Base-by-base conservation (phyloP, 2,329 filamentous ascomycete species). In the Fusarium decemcellulare region DNA sequence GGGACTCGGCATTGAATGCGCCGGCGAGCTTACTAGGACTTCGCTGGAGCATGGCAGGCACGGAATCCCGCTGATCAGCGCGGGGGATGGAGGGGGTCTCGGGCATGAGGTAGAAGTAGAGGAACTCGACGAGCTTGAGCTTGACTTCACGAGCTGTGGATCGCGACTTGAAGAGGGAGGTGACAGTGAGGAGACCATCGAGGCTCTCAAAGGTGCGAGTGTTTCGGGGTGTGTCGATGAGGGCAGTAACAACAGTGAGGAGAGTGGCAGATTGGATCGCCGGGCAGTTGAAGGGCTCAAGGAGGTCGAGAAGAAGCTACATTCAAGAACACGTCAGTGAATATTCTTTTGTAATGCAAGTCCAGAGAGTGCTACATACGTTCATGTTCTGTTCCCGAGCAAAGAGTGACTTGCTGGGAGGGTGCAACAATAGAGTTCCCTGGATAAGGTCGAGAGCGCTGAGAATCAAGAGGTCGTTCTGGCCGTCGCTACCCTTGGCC, bases 21-120 rank as follows among this genome's bases (percentile, higher is more conserved):
- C 86, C 86, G 4, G 85, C 85, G 14, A 92, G 82, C 80, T 93
- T 93, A 79, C 88, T 92, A 1, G 91, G 90, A 76, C 89, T 92
- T 65, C 90, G 86, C 79, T 91, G 89, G 65, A 90, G 80, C 75
- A 90, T 84, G 27, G 81, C 83, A 8, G 86, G 83, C 9, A 86
- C 76, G 3, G 83, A 84, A 62, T 81, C 80, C 52, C 80, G 81
- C 53, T 79, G 78, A 18, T 80, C 82, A 65, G 86, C 83, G 66
- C 81, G 81, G 6, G 88, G 86, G 67, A 87, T 86, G 18, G 86
- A 83, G 46, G 87, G 90, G 1, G 88, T 89, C 82, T 99, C 96
- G 53, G 95, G 95, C 92, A 98, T 97, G 73, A 99, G 91, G 81
- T 98, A 99, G 81, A 98, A 98, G 85, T 98, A 98, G 54, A 99